Base-by-base conservation (phyloP, 441 rosid species). In the Eutrema salsugineum region DNA sequence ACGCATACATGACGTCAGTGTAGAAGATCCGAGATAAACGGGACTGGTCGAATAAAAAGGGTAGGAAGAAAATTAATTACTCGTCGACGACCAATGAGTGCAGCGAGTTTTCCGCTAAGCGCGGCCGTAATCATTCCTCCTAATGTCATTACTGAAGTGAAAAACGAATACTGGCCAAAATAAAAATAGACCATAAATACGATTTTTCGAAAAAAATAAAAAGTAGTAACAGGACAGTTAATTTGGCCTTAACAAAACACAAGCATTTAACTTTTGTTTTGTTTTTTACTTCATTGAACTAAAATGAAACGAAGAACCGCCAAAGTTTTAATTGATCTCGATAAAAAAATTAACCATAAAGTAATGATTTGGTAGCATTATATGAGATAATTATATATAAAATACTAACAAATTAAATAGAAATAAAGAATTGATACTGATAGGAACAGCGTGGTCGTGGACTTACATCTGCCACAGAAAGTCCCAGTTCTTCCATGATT, bases 111-210 rank as follows among this genome's bases (percentile, higher is more conserved):
- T 0, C 89, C 89, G 32, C 92, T 87, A 40, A 75, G 1, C 4
- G 81, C 68, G 11, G 88, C 92, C 5, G 86, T 82, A 15, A 80
- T 71, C 80, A 81, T 77, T 20, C 83, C 87, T 68, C 88, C 88
- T 36, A 84, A 9, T 6, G 89, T 85, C 82, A 82, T 55, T 62
- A 83, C 33, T 20, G 88, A 85, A 36, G 83, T 86, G 39, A 85
- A 84, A 65, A 85, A 51, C 8, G 90, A 85, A 57, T 78, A 87
- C 88, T 85, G 79, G 24, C 76, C 30, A 70, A 51, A 22, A 56
- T 3, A 8, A 8, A 12, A 24, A 20, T 4, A 32, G 5, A 43
- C 24, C 44, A 73, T 11, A 14, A 8, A 16, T 5, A 35, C 6
- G 32, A 27, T 27, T 33, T 35, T 27, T 33, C 10, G 2, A 9